A percentile compares a stretch with the other conserved stretches of the same genome.
Conservation (phyloP, 106 monocot species). For the Dendrobium officinale region DNA sequence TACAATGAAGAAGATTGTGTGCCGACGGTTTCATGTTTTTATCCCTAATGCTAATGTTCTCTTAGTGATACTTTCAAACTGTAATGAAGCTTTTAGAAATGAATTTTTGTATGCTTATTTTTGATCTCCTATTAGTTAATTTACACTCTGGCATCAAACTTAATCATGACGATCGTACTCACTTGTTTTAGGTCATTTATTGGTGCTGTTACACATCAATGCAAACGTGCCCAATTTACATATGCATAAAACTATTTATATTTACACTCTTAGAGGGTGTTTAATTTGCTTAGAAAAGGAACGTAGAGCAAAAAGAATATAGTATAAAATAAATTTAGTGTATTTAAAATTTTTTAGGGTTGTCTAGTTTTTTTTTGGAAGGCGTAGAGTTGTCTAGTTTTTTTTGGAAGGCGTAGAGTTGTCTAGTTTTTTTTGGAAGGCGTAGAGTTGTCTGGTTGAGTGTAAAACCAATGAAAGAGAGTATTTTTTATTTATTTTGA, state of each 20-base stretch:
- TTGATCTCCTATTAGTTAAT: neutral
- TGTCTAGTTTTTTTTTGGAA: too few species aligned
- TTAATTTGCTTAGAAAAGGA: too few species aligned
- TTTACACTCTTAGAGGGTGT: too few species aligned
- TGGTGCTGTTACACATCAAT: neutral
- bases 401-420: too few species aligned
- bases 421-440: too few species aligned
- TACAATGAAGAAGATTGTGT: neutral
- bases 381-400: too few species aligned
- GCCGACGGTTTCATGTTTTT: neutral
- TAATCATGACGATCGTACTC: neutral
- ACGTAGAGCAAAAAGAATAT: too few species aligned
- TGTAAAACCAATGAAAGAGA: too few species aligned
- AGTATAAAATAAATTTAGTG: too few species aligned
- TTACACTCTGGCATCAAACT: neutral
- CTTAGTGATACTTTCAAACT: neutral
- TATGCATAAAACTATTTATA: neutral
- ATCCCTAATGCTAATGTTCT: neutral
- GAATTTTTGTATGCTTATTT: neutral
- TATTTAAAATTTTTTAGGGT: too few species aligned
- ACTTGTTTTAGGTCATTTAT: neutral
- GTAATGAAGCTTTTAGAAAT: neutral
- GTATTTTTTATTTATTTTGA: too few species aligned
- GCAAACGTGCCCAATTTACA: neutral
- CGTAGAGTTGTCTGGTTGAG: too few species aligned